Base-by-base conservation (phyloP, 257 asterid genomes). In the Petunia axillaris region DNA sequence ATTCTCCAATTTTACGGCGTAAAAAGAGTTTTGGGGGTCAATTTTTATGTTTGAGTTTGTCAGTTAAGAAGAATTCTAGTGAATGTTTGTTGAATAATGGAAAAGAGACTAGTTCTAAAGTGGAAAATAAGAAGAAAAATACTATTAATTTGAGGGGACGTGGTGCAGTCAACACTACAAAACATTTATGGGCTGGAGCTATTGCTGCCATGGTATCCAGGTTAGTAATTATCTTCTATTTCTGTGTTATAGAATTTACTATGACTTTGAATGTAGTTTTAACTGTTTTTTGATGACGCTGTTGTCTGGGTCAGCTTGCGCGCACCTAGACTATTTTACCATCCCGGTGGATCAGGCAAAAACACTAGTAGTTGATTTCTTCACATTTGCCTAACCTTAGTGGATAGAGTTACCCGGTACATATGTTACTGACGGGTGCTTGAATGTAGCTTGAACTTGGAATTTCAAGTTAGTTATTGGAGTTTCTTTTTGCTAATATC, bases 171-270 rank as follows among this genome's bases (percentile, higher is more conserved):
- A 95, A 95, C 84, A 90, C 99, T 82, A 88, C 93, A 85, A 93
- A 92, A 84, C 99, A 95, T 87, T 89, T 95, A 82, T 95, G 99
- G 96, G 92, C 99, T 15, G 99, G 99, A 55, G 99, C 97, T 67
- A 90, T 90, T 39, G 96, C 99, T 58, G 97, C 99, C 50, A 93
- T 91, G 99, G 93, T 95, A 83, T 87, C 99, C 13, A 91, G 99
- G 99, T 91, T 41, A 71, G 53, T 81, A 43, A 25, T 6, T 62
- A 70, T 74, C 25, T 70, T 9, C 59, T 3, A 38, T 68, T 5
- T 5, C 4, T n/a, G 9, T 48, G 53, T 40, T 3, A 0, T 67
- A 3, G 44, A 9, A 35, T 63, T 63, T n/a, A 36, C n/a, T 35
- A 2, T 62, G 41, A 16, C 40, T 46, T 15, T 66, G 13, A 7